Evolutionary conservation across 2,329 filamentous ascomycete genomes (phyloP), one percentile per base, ranked within the genome.

Genomic region (Colletotrichum echinochloae): DNA sequence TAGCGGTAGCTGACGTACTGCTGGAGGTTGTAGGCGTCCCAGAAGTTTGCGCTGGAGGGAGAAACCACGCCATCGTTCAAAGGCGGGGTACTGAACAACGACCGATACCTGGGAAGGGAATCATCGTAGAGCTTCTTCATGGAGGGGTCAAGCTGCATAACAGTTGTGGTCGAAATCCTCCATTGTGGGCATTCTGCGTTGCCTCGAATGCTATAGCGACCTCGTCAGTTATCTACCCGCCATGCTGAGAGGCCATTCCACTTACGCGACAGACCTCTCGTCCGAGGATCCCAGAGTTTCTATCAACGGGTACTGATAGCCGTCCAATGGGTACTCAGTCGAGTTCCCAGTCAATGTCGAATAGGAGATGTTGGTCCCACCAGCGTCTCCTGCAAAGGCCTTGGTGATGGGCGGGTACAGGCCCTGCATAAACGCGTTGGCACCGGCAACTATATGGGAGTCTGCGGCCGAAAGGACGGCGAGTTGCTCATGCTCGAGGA

Each of bases 291-390:
- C 81, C 9, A 90, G 78, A 0, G 87, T 86, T 54, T 86, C 82
- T 46, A 97, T 82, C 1, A 88, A 88, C 23, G 95, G 91, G 74
- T 97, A 89, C 78, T 97, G 94, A 77, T 95, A 97, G 12, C 94
- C 94, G 64, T 88, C 82, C 75, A 97, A 80, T 0, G 94, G 94
- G 49, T 89, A 88, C 33, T 89, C 82, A 7, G 92, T 82, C 2
- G 82, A 79, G 5, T 86, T 88, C 14, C 89, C 89, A 76, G 93
- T 90, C 23, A 41, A 16, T 9, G 67, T 66, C 46, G 72, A 68
- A 14, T 59, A 64, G 16, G 73, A 71, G 11, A 73, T 51, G 28
- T 73, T 74, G 5, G 73, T 72, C 28, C 79, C 79, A 20, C 78
- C 79, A 18, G 83, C 83, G 1, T 83, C 78, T 5, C 79, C 76